A percentile compares a stretch with the other conserved stretches of the same genome.
phyloP scores from a whole-genome alignment of 768 basidiomycete genomes.

The Termitomyces sp. region DNA sequence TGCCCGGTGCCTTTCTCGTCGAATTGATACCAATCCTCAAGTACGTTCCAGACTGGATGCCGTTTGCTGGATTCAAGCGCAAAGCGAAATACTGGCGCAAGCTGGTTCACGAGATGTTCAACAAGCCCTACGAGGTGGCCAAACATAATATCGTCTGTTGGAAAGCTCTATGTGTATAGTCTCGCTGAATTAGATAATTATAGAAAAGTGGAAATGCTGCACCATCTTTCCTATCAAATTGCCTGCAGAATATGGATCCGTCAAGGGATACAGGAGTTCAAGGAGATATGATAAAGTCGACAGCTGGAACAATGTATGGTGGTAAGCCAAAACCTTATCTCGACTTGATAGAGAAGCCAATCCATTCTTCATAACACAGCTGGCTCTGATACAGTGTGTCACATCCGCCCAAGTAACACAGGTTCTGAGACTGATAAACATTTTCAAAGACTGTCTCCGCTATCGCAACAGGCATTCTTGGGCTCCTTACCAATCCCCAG shows the following conservation, averaged over 20 bases:
- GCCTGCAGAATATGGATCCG: not conserved
- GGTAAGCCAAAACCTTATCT: not conserved
- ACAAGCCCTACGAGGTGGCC: constrained; percentile 17
- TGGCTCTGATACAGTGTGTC: not conserved
- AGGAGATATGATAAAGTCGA: not conserved
- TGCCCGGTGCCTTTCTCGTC: constrained; percentile 26
- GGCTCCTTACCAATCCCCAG: constrained; percentile 22
- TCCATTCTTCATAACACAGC: not conserved
- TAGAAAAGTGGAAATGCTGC: not conserved
- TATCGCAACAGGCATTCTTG: constrained; percentile 21
- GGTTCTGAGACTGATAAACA: not conserved
- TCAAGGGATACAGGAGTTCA: not conserved
- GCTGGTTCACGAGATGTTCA: constrained; percentile 13
- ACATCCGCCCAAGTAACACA: not conserved
- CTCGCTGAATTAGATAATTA: not conserved
- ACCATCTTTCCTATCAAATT: not conserved
- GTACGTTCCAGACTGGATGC: constrained; percentile 30
- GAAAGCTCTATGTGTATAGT: not conserved
- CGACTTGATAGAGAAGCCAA: not conserved
- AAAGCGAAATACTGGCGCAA: constrained; percentile 23
- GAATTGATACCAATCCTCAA: constrained; percentile 25
- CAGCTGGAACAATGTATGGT: not conserved
- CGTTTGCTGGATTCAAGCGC: constrained; percentile 28
- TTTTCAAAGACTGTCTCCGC: constrained; percentile 18
- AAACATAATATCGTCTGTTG: constrained; percentile 13